Evolutionary conservation across 768 basidiomycete genomes (phyloP).

Genomic region (Panaeolus papilionaceus): DNA sequence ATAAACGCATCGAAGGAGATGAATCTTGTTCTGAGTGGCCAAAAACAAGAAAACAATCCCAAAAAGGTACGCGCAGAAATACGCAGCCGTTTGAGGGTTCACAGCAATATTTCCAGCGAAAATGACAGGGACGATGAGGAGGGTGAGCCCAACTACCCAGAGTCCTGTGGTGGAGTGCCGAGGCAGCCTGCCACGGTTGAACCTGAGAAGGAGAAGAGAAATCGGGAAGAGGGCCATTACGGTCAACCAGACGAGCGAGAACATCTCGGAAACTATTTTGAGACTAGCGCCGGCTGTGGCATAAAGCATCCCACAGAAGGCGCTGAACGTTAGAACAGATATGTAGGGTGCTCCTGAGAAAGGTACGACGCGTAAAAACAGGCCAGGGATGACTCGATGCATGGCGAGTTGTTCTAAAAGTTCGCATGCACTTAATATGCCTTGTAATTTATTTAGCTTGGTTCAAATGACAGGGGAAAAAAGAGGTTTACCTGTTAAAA

Average conservation of each 20-base stretch:
- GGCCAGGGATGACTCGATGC: conserved; percentile 64
- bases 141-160: conserved; percentile 44
- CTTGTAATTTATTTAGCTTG: conserved; percentile 25
- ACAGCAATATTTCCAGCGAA: conserved; percentile 67
- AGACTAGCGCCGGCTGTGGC: conserved; percentile 61
- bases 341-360: conserved; percentile 58
- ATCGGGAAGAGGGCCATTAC: conserved; percentile 71
- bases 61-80: conserved; percentile 67
- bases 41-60: conserved; percentile 54
- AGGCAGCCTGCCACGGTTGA: conserved; percentile 66
- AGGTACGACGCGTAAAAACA: conserved; percentile 56
- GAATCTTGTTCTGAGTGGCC: conserved; percentile 59
- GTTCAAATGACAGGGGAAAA: not conserved
- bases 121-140: conserved; percentile 47
- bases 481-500: conserved; percentile 59
- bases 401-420: conserved; percentile 61
- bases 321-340: conserved; percentile 55
- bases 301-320: conserved; percentile 60
- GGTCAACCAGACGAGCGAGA: conserved; percentile 70
- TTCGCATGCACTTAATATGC: conserved; percentile 63
- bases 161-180: conserved; percentile 48
- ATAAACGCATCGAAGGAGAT: conserved; percentile 56
- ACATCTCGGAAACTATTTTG: conserved; percentile 66
- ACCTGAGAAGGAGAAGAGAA: conserved; percentile 64
- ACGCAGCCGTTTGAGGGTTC: conserved; percentile 61